A percentile compares a stretch with the other conserved stretches of the same genome.
Conservation (phyloP, 2,329 filamentous ascomycete species). For the Venturia asperata region DNA sequence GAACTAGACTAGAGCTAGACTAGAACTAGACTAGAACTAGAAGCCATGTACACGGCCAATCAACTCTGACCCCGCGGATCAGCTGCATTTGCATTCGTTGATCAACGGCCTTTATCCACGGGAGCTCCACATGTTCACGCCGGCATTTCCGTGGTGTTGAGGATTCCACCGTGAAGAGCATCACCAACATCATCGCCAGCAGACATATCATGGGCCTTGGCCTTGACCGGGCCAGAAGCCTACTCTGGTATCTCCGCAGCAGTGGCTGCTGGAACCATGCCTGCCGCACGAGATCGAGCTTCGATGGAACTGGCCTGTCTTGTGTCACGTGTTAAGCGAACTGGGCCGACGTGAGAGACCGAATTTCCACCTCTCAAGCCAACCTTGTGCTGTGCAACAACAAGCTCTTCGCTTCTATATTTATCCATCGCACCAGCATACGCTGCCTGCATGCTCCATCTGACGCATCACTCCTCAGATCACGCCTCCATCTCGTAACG, state of each 20-base stretch:
- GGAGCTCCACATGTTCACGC: neutral
- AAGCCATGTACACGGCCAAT: neutral
- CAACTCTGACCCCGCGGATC: neutral
- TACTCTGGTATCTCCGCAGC: too few species aligned
- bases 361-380: conserved; percentile 7
- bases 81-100: too few species aligned
- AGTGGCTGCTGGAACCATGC: neutral
- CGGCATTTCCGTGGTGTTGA: neutral
- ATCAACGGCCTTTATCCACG: too few species aligned
- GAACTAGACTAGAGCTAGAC: too few species aligned
- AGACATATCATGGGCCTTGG: neutral
- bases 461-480: conserved; percentile 7
- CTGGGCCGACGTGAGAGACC: conserved; percentile 7
- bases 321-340: conserved; percentile 11
- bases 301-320: neutral
- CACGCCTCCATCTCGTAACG: conserved; percentile 12
- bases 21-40: too few species aligned
- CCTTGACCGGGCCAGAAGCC: neutral
- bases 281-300: conserved; percentile 3
- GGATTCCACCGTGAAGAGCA: neutral
- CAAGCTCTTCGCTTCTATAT: conserved; percentile 12
- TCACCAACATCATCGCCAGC: neutral
- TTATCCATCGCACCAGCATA: neutral
- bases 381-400: conserved; percentile 11
- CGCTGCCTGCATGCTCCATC: neutral